Base-by-base conservation (phyloP, 495 filamentous ascomycete species). In the Podospora anserina region DNA sequence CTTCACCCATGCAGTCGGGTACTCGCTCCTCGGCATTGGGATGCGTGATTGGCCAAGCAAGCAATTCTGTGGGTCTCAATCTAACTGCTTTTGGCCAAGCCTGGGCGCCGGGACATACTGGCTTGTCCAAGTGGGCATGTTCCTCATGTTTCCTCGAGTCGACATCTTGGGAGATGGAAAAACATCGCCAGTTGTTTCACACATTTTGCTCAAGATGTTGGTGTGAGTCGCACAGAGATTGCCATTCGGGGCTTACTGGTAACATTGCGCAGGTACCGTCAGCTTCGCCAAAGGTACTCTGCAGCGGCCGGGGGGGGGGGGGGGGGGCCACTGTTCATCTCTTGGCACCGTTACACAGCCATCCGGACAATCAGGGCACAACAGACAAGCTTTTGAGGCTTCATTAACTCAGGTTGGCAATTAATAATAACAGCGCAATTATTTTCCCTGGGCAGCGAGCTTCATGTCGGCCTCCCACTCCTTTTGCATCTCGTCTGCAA, bases 381-480 rank as follows among this genome's bases (percentile, higher is more conserved):
- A 2, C 39, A 49, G 39, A 49, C 39, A 49, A 49, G 39, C 39
- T 49, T 49, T 49, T 18, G 39, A 5, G 39, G 39, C 39, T 49
- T 49, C 15, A 11, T 18, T 49, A 49, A 49, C 4, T 49, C 39
- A 49, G 13, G 3, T 49, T 16, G 7, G 39, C 39, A 49, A 49
- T 49, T 18, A 49, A 39, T 5, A 5, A 39, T 39, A 39, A 63
- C 28, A 34, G 15, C 26, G 15, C 27, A 44, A 19, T 63, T 58
- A 68, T 53, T 71, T 72, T 20, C 68, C 74, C 66, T 72, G 62
- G 2, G 62, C 73, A 1, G 73, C 73, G 56, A 64, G 53, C 66
- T 73, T 71, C 75, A 77, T 80, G 19, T 78, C 78, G 39, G 71
- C 63, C 68, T 76, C 70, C 71, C 84, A 85, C 16, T 86, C 82